A percentile compares a stretch with the other conserved stretches of the same genome.
These are phyloP conservation scores for Cystobasidiopsis lactophilus DNA, from an alignment of 768 basidiomycete genomes.

Conservation along the genomic window DNA sequence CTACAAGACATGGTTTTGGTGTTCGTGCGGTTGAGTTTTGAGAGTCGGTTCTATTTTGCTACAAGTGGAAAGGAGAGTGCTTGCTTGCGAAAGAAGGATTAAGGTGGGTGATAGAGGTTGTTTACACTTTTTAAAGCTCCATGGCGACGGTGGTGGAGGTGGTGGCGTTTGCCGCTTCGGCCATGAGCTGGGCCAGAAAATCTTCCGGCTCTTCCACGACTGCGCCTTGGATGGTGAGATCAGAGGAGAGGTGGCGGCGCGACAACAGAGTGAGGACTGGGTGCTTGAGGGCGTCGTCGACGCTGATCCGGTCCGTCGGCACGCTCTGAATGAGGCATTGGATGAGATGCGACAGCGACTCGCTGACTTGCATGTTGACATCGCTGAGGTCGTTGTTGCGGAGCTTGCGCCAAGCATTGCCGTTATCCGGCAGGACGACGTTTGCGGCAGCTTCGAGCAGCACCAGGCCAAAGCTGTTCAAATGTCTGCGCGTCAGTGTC, in stretches of 20 bases:
- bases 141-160: no score
- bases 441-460: slow-evolving; percentile 88
- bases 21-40: no score
- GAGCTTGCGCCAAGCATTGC: slow-evolving; percentile 79
- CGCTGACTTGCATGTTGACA: slow-evolving; percentile 40
- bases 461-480: slow-evolving; percentile 68
- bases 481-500: slow-evolving; percentile 9
- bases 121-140: no score
- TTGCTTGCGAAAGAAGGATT: no score
- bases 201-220: slow-evolving; percentile 38
- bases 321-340: slow-evolving; percentile 55
- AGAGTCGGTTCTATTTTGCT: no score
- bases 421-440: slow-evolving; percentile 90
- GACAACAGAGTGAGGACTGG: slow-evolving; percentile 31
- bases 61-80: no score
- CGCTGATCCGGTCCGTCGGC: slow-evolving; percentile 37
- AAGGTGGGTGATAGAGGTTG: no score
- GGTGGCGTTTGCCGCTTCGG: slow-evolving; percentile 19
- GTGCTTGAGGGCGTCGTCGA: slow-evolving; percentile 39
- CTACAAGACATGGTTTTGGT: no score
- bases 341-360: slow-evolving; percentile 45
- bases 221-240: slow-evolving; percentile 21
- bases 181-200: slow-evolving; percentile 42
- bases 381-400: slow-evolving; percentile 78
- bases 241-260: slow-evolving; percentile 30